Evolutionary conservation across 2,329 filamentous ascomycete genomes (phyloP).

Genomic region (Paecilomyces formosus): DNA sequence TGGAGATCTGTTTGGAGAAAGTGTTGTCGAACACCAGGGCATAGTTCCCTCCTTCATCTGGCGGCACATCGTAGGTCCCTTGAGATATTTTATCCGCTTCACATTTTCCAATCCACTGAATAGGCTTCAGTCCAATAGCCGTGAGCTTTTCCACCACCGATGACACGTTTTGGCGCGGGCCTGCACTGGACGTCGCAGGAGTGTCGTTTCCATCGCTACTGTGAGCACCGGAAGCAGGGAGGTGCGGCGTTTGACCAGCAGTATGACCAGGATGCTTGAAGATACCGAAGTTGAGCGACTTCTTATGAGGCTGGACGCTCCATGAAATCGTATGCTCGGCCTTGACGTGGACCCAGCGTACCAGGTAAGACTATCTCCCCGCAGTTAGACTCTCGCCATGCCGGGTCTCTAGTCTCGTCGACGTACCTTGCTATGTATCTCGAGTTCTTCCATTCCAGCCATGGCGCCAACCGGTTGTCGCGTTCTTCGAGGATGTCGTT

Average conservation of each 20-base stretch:
- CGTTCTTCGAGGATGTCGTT: neutral
- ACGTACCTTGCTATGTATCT: constrained; percentile 92
- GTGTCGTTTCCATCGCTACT: constrained; percentile 26
- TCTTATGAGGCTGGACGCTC: constrained; percentile 96
- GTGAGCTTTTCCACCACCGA: constrained; percentile 61
- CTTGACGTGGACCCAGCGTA: constrained; percentile 91
- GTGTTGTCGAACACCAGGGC: constrained; percentile 98
- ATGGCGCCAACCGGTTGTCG: constrained; percentile 39
- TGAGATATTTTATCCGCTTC: constrained; percentile 93
- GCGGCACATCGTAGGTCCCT: constrained; percentile 73
- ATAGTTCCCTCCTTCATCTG: constrained; percentile 80
- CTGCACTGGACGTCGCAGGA: constrained; percentile 12
- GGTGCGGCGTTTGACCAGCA: constrained; percentile 41
- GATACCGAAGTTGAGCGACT: constrained; percentile 96
- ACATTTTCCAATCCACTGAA: constrained; percentile 84
- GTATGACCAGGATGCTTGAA: constrained; percentile 86
- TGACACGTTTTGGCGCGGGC: constrained; percentile 59
- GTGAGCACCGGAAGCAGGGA: constrained; percentile 36
- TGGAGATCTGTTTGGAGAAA: constrained; percentile 90
- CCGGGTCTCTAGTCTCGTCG: neutral
- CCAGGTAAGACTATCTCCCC: constrained; percentile 74
- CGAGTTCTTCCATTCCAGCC: constrained; percentile 93
- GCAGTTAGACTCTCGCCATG: neutral
- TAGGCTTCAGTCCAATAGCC: constrained; percentile 53
- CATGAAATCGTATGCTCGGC: constrained; percentile 90